Evolutionary conservation across 495 filamentous ascomycete species (phyloP), one percentile per base, ranked within the genome.

Genomic region (Penicillium turbatum): DNA sequence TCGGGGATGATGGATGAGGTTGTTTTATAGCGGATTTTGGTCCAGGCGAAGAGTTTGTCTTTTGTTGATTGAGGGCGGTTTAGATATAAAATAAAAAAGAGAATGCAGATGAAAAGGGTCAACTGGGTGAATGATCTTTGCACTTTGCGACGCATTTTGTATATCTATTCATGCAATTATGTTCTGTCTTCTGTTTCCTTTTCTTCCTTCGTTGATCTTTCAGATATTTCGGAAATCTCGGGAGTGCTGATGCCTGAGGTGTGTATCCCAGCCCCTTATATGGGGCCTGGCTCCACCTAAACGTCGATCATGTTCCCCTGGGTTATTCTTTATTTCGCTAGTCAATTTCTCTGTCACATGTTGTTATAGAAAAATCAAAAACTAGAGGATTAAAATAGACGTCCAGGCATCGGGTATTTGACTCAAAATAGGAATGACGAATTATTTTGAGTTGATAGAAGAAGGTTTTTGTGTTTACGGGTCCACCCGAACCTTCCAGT

Each of bases 1-100:
- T 63, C 55, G 5, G 65, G 71, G 29, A 66, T 54, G 5, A 53
- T 48, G 21, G 51, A n/a, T 3, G 69, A 56, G 2, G 57, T 57
- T 0, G 73, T 68, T 39, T 61, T 59, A 54, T 76, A 76, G 29
- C 63, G 60, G 43, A 76, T 57, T 55, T 55, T 64, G 31, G 59
- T 63, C 73, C 73, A 76, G 51, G 66, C 49, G 50, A 69, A 72
- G 30, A 46, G 46, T 52, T 64, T 66, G 39, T 56, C 39, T 24
- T 62, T 42, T 24, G 17, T 43, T 34, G 58, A 52, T 15, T 64
- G 55, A 12, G 72, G 65, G 1, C 62, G 64, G 44, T 72, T 73
- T 6, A 72, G 48, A 53, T 62, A 69, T 38, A 73, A 35, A 37
- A 74, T 64, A 19, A 71, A 50, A 19, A 48, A 53, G 10, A 75